A percentile compares a stretch with the other conserved stretches of the same genome.
Conservation (phyloP, 345 rosid species). For the Eucalyptus fibrosa region DNA sequence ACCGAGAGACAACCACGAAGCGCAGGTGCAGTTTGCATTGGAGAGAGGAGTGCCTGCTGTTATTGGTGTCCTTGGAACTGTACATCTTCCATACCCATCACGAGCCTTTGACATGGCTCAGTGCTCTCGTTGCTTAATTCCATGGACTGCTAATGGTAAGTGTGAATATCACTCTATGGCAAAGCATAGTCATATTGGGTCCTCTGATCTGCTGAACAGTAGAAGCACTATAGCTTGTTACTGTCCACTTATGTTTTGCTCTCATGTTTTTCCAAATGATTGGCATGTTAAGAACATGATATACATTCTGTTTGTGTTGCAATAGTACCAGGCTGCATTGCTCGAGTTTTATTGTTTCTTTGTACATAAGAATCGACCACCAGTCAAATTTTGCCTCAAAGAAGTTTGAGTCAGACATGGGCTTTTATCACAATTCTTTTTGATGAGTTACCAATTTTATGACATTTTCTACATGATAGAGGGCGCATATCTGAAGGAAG, state of each 20-base stretch:
- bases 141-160: constrained; percentile 81
- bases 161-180: not conserved
- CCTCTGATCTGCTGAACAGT: not conserved
- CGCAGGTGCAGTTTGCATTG: constrained; percentile 98
- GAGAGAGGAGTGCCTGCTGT: constrained; percentile 95
- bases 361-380: not conserved
- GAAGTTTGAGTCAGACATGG: not conserved
- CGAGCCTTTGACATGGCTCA: constrained; percentile 99
- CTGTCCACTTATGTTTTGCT: not conserved
- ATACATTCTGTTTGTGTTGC: not conserved
- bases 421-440: not conserved
- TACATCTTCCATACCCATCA: constrained; percentile 81
- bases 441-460: not conserved
- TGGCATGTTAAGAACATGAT: not conserved
- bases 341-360: not conserved
- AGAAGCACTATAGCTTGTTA: not conserved
- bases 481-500: constrained; percentile 85
- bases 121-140: constrained; percentile 92
- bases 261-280: not conserved
- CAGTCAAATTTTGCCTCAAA: not conserved
- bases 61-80: constrained; percentile 87
- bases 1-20: constrained; percentile 93
- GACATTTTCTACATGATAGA: constrained; percentile 16
- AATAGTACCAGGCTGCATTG: not conserved
- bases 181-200: not conserved